phyloP scores from a whole-genome alignment of 768 basidiomycete genomes.

The Pseudohyphozyma bogoriensis region DNA sequence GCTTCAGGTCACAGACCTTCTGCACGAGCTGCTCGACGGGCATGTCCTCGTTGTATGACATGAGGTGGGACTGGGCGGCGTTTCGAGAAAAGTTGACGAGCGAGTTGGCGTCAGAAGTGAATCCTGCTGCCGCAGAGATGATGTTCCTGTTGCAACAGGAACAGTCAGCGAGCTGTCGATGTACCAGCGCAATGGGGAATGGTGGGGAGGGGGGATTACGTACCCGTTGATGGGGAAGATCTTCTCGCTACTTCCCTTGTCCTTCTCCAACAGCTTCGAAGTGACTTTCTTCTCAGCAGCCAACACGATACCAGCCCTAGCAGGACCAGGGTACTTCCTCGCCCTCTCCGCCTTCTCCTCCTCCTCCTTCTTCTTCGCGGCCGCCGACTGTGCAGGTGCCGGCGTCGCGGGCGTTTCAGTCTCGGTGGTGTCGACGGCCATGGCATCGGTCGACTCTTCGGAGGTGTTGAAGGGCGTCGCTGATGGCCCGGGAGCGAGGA shows the following conservation, averaged over 20 bases:
- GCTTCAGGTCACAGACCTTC: conserved; percentile 90
- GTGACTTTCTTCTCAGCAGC: conserved; percentile 98
- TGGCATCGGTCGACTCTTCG: conserved; percentile 16
- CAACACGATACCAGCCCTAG: conserved; percentile 74
- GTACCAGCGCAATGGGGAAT: neutral
- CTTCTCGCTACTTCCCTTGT: conserved; percentile 95
- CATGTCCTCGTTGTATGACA: conserved; percentile 91
- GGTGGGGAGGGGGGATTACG: conserved; percentile 22
- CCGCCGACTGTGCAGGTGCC: conserved; percentile 4
- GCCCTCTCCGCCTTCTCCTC: conserved; percentile 25
- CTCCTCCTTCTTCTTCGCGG: conserved; percentile 28
- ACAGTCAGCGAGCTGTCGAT: conserved; percentile 13
- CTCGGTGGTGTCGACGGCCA: conserved; percentile 21
- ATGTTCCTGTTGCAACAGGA: conserved; percentile 59
- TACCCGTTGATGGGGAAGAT: conserved; percentile 79
- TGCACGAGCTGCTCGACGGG: conserved; percentile 94
- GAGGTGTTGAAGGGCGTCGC: conserved; percentile 28
- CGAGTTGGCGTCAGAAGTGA: conserved; percentile 95
- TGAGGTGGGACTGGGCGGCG: conserved; percentile 66
- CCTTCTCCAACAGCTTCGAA: conserved; percentile 89
- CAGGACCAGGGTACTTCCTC: conserved; percentile 24
- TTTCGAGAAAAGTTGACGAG: conserved; percentile 87
- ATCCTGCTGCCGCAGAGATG: conserved; percentile 85
- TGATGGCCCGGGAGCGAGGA: conserved; percentile 49
- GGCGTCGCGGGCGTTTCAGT: conserved; percentile 4